Conservation (phyloP, 1,139 yeast species). For the Blastobotrys persicus region DNA sequence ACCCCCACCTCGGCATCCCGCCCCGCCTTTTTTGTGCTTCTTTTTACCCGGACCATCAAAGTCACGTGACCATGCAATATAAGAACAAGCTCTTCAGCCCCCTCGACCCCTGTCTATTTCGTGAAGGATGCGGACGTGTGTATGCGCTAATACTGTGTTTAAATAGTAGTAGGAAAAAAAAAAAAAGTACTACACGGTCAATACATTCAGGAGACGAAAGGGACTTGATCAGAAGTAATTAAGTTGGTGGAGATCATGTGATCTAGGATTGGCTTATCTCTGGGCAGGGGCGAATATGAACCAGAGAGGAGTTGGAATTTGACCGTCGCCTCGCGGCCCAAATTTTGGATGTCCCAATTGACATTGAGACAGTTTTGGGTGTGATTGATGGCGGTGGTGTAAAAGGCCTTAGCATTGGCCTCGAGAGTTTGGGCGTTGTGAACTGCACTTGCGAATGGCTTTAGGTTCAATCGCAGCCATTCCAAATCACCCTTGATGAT, state of each 20-base stretch:
- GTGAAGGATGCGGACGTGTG: too few species aligned
- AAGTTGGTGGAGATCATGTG: background rate
- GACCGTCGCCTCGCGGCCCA: constrained; percentile 8
- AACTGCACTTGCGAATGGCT: constrained; percentile 21
- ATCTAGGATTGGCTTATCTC: constrained; percentile 3
- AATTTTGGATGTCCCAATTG: constrained; percentile 7
- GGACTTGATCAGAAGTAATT: background rate
- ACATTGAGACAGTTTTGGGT: constrained; percentile 10
- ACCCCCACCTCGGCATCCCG: background rate
- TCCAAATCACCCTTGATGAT: constrained; percentile 32
- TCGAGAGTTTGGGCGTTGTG: constrained; percentile 24
- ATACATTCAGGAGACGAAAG: too few species aligned
- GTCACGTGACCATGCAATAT: background rate
- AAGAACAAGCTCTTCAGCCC: too few species aligned
- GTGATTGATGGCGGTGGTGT: constrained; percentile 25
- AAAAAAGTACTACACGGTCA: too few species aligned
- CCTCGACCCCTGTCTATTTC: too few species aligned
- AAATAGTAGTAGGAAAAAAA: too few species aligned
- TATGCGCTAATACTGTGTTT: too few species aligned
- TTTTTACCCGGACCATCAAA: background rate
- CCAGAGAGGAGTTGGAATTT: constrained; percentile 16
- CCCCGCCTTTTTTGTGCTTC: background rate
- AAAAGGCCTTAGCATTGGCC: constrained; percentile 27
- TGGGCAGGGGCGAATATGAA: background rate
- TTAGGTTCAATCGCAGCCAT: constrained; percentile 24